Percentiles rank a stretch among this genome's conserved stretches.
These are phyloP conservation scores for Podaxis sp. DNA, from an alignment of 768 basidiomycete genomes.

Conservation along the genomic window DNA sequence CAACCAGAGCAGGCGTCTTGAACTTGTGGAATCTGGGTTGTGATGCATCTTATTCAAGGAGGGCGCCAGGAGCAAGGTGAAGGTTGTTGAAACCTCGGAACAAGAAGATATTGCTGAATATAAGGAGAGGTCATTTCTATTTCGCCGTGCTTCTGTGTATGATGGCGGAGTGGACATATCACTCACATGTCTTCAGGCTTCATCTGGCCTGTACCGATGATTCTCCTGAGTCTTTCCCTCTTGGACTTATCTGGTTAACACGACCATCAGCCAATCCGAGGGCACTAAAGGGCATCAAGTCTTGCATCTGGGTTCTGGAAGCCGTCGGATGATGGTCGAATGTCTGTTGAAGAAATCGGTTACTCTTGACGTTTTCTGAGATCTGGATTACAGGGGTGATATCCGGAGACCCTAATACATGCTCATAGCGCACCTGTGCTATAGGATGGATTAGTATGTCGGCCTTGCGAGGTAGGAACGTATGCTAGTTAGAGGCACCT, in stretches of 20 bases:
- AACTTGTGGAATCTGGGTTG: background rate
- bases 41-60: background rate
- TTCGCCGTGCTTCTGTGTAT: background rate
- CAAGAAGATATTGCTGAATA: background rate
- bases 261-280: background rate
- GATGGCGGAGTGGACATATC: background rate
- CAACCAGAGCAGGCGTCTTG: background rate
- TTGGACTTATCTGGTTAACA: background rate
- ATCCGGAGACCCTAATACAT: background rate
- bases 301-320: background rate
- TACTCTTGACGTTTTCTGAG: background rate
- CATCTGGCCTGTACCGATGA: background rate
- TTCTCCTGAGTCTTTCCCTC: background rate
- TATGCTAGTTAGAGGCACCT: too few relatives aligned
- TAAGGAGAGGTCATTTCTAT: background rate
- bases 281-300: background rate
- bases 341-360: background rate
- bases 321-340: background rate
- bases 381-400: background rate
- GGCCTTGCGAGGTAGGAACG: too few relatives aligned
- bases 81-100: background rate
- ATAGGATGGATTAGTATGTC: too few relatives aligned
- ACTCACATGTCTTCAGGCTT: constrained; percentile 1
- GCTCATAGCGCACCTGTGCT: too few relatives aligned
- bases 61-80: background rate